A percentile compares a stretch with the other conserved stretches of the same genome.
Conservation (phyloP, 208 protist genomes). For the Phytomonas sp. region DNA sequence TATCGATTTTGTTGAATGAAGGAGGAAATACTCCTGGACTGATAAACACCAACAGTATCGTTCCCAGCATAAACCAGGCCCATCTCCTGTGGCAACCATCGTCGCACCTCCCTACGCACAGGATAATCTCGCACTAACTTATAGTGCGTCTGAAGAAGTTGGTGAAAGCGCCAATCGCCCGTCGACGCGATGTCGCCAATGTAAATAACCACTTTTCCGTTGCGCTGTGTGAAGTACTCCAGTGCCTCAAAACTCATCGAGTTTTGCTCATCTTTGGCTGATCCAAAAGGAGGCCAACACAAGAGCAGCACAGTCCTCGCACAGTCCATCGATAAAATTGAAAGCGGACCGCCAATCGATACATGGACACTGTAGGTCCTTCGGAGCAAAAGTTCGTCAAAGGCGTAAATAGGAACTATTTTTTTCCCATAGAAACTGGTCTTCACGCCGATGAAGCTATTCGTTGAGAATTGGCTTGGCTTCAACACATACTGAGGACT, state of each 20-base stretch:
- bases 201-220: slow-evolving; percentile 75
- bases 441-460: slow-evolving; percentile 64
- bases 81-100: slow-evolving; percentile 85
- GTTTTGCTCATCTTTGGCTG: slow-evolving; percentile 76
- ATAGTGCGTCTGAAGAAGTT: slow-evolving; percentile 76
- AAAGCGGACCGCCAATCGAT: slow-evolving; percentile 63
- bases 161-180: slow-evolving; percentile 85
- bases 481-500: slow-evolving; percentile 12
- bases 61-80: slow-evolving; percentile 84
- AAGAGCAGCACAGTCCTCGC: slow-evolving; percentile 62
- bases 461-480: slow-evolving; percentile 19
- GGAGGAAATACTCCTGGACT: slow-evolving; percentile 18
- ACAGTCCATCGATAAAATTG: slow-evolving; percentile 68
- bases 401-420: slow-evolving; percentile 64
- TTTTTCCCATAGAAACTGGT: slow-evolving; percentile 36
- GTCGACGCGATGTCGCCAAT: slow-evolving; percentile 81
- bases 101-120: slow-evolving; percentile 77
- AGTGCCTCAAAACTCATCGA: slow-evolving; percentile 89
- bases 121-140: slow-evolving; percentile 71
- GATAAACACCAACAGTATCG: slow-evolving; percentile 85
- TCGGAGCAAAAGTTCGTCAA: slow-evolving; percentile 68
- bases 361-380: slow-evolving; percentile 79
- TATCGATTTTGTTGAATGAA: not conserved
- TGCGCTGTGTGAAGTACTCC: slow-evolving; percentile 71
- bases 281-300: slow-evolving; percentile 87